phyloP scores from a whole-genome alignment of 139 green algal genomes.

The Chlorella ohadii region DNA sequence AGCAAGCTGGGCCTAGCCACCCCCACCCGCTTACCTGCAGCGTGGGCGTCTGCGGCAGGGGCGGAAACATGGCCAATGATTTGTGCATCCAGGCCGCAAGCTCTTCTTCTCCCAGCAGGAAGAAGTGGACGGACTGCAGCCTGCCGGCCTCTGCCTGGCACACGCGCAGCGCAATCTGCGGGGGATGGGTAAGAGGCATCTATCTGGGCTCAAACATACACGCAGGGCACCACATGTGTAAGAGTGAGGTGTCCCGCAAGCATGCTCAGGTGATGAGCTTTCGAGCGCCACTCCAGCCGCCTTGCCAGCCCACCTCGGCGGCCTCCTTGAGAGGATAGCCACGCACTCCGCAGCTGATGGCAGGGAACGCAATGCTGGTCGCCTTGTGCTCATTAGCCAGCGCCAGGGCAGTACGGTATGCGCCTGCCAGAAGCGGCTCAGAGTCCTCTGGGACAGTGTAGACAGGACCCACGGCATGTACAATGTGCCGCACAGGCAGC shows the following conservation, averaged over 20 bases:
- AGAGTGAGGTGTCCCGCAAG: no score
- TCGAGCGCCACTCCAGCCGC: no score
- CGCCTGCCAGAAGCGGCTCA: conserved; percentile 60
- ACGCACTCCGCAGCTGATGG: conserved; percentile 89
- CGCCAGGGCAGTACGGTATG: conserved; percentile 66
- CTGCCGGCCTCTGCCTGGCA: conserved; percentile 48
- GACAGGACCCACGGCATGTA: neutral
- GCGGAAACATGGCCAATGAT: neutral
- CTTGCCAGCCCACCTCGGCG: conserved; percentile 67
- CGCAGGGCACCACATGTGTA: no score
- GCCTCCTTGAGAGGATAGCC: conserved; percentile 77
- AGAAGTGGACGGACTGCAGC: conserved; percentile 75
- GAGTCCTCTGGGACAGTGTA: conserved; percentile 33
- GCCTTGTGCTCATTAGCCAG: conserved; percentile 64
- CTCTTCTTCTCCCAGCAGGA: conserved; percentile 58
- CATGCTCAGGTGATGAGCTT: no score
- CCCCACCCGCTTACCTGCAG: neutral
- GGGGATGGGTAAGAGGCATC: no score
- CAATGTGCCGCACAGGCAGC: neutral
- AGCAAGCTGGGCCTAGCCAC: no score
- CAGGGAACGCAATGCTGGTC: conserved; percentile 81
- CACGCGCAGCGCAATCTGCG: conserved; percentile 49
- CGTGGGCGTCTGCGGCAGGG: neutral
- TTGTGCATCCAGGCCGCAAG: neutral
- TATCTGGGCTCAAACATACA: neutral